Conservation (phyloP, 73 alveolate genomes). For the Blepharisma japonicum region DNA sequence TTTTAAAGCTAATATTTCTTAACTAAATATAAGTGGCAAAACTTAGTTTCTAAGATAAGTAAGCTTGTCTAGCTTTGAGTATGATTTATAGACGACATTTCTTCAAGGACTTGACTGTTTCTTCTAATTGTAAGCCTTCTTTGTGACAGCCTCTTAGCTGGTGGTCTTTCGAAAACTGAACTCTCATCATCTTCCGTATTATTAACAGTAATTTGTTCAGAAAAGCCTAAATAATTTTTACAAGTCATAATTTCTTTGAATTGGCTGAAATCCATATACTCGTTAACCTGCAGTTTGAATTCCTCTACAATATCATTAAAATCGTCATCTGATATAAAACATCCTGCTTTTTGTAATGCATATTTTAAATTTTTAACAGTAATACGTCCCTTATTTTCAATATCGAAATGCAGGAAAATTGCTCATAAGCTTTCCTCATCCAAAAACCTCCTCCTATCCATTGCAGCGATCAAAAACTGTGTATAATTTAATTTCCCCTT, state of each 20-base stretch:
- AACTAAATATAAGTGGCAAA: too few relatives aligned
- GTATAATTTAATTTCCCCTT: constrained; percentile 41
- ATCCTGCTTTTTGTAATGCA: neutral
- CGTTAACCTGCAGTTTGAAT: neutral
- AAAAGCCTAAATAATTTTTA: constrained; percentile 32
- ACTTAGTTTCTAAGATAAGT: too few relatives aligned
- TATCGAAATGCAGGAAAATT: constrained; percentile 32
- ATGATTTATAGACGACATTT: too few relatives aligned
- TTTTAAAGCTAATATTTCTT: too few relatives aligned
- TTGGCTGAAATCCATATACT: neutral
- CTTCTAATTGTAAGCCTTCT: too few relatives aligned
- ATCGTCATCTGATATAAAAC: neutral
- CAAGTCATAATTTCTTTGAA: constrained; percentile 23
- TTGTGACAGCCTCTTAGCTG: too few relatives aligned
- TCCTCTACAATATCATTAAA: constrained; percentile 2
- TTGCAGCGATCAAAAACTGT: constrained; percentile 47
- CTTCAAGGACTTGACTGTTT: too few relatives aligned
- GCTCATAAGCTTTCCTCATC: constrained; percentile 34
- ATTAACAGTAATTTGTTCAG: neutral
- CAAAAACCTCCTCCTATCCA: constrained; percentile 18
- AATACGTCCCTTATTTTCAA: neutral
- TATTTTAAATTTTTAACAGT: neutral
- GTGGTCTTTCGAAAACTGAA: too few relatives aligned
- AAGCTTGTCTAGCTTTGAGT: too few relatives aligned
- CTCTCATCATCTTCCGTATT: too few relatives aligned